These are phyloP conservation scores for Abelmoschus esculentus DNA, from an alignment of 345 rosid genomes.

Conservation along the genomic window DNA sequence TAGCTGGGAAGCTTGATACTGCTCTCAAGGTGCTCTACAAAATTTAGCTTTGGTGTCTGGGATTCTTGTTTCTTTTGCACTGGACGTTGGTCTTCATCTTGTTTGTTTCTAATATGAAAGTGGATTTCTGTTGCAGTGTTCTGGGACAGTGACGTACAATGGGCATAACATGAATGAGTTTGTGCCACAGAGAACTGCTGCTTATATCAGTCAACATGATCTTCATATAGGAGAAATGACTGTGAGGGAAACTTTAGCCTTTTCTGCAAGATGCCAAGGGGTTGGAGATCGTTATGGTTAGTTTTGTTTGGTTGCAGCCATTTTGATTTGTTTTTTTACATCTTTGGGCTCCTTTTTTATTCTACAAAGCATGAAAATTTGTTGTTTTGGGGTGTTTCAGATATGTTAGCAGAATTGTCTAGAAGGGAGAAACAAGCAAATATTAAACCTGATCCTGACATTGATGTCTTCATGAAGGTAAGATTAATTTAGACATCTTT, in stretches of 20 bases:
- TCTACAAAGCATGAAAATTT: not conserved
- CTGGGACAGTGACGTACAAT: slow-evolving; percentile 42
- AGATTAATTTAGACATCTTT: not conserved
- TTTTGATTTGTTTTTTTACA: not conserved
- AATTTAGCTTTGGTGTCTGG: not conserved
- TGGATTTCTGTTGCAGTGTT: not conserved
- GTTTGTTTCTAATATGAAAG: not conserved
- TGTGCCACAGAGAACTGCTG: slow-evolving; percentile 32
- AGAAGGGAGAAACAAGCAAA: slow-evolving; percentile 57
- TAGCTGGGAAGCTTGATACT: slow-evolving; percentile 31
- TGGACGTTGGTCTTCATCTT: not conserved
- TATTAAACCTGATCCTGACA: slow-evolving; percentile 76
- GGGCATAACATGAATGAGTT: slow-evolving; percentile 44
- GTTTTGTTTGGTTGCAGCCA: not conserved
- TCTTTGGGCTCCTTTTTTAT: not conserved
- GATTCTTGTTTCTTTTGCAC: not conserved
- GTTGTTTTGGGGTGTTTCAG: slow-evolving; percentile 3
- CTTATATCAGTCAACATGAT: slow-evolving; percentile 67
- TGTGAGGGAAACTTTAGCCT: slow-evolving; percentile 78
- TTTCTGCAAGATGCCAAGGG: slow-evolving; percentile 79
- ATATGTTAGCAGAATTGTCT: slow-evolving; percentile 8
- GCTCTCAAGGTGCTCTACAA: slow-evolving; percentile 43
- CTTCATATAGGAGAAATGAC: slow-evolving; percentile 76
- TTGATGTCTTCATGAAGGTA: slow-evolving; percentile 88
- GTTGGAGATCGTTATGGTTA: slow-evolving; percentile 55